These are phyloP conservation scores for Suillus spraguei DNA, from an alignment of 768 basidiomycete genomes.

Conservation along the genomic window DNA sequence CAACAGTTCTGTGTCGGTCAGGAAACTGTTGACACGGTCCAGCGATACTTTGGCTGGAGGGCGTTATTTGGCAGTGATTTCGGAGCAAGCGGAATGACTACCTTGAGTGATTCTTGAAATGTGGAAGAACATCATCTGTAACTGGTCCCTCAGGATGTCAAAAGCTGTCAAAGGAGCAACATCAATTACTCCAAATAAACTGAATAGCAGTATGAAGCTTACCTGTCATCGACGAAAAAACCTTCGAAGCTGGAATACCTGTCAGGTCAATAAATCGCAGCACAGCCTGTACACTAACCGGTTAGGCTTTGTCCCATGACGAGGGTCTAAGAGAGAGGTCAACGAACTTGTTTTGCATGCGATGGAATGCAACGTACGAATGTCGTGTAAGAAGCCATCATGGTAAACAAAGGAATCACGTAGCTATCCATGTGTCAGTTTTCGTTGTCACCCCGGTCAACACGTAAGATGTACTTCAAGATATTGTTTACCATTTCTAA, in stretches of 20 bases:
- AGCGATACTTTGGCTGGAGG: constrained; percentile 61
- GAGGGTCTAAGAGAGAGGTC: constrained; percentile 13
- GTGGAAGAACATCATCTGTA: constrained; percentile 38
- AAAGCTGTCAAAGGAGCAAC: constrained; percentile 44
- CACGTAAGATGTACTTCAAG: constrained; percentile 14
- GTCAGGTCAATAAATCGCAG: constrained; percentile 9
- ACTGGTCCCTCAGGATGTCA: constrained; percentile 56
- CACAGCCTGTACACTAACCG: constrained; percentile 8
- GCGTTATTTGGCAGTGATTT: constrained; percentile 10
- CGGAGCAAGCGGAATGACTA: constrained; percentile 8
- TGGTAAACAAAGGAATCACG: constrained; percentile 62
- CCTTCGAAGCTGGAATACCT: constrained; percentile 32
- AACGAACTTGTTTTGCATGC: neutral
- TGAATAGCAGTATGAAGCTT: constrained; percentile 1
- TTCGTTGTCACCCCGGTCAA: neutral
- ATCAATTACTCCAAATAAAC: neutral
- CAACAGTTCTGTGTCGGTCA: constrained; percentile 27
- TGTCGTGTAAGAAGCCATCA: constrained; percentile 64
- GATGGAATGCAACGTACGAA: constrained; percentile 43
- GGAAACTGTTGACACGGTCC: constrained; percentile 54
- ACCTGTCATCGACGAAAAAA: constrained; percentile 43
- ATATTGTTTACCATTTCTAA: constrained; percentile 47
- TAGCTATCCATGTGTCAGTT: constrained; percentile 38
- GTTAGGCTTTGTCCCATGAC: constrained; percentile 18
- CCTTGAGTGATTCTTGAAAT: constrained; percentile 32